Base-by-base conservation (phyloP, 108 stramenopile species). In the Asterionellopsis glacialis region DNA sequence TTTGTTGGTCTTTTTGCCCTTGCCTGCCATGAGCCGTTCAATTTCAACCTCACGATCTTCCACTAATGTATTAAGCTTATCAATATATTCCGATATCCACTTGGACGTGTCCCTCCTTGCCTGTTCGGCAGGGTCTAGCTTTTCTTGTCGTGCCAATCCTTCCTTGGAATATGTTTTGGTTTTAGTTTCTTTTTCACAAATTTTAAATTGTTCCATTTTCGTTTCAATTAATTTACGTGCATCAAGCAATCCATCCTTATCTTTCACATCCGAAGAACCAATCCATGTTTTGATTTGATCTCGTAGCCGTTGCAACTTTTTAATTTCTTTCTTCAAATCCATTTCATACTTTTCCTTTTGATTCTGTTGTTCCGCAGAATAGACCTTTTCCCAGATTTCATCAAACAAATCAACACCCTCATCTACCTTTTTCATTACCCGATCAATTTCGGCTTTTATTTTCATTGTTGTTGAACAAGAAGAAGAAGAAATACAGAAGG, bases 271-370 rank as follows among this genome's bases (percentile, higher is more conserved):
- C 40, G 83, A 75, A 45, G 86, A 85, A 38, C 79, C 72, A 50
- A 97, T 90, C 99, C 99, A 99, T 9, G 93, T 93, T 69, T 99
- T 99, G 76, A 99, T 96, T 65, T 98, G 96, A 67, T 99, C 99
- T 24, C 99, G 86, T 44, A 94, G 77, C 54, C 92, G 83, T 80
- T 99, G 99, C 24, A 99, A 80, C 66, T 98, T 98, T 75, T 98
- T 98, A 62, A 99, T 98, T 80, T 98, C 99, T 67, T 98, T 98
- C 69, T 99, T 99, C 59, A 99, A 82, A 68, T 98, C 98, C 51
- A 81, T 79, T 73, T 99, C 97, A 61, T 96, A 96, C 82, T 98
- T 98, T 69, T 98, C 98, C 60, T 98, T 97, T 68, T 96, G 96
- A 63, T 89, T 94, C 66, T 98, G 97, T 64, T 95, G 85, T 52